Base-by-base conservation (phyloP, 1,139 yeast genomes). In the Geotrichum aggregatum region DNA sequence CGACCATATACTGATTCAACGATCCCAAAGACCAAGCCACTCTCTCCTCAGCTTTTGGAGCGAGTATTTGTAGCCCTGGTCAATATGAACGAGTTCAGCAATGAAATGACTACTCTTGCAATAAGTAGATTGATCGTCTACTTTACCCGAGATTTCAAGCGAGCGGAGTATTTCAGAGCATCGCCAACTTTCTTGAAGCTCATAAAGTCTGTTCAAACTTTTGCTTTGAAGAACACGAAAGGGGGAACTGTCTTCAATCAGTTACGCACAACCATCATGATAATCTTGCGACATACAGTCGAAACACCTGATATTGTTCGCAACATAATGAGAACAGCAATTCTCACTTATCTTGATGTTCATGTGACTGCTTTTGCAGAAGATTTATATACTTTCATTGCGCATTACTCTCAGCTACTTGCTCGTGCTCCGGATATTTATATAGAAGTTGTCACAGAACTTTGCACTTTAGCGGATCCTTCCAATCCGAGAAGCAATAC, bases 231-330 rank as follows among this genome's bases (percentile, higher is more conserved):
- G 21, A 19, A 14, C 14, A 31, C 26, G 2, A 33, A 49, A 10
- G 39, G 36, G 18, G 52, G 44, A 14, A 34, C 44, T n/a, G 56
- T 63, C 19, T 66, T 65, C n/a, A 19, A 28, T 13, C 62, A 70
- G 16, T 66, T 73, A 19, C 63, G 64, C 30, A 62, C 65, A 10
- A 57, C 67, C 1, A 43, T 66, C 4, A 50, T 63, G 18, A 71
- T 80, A 22, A 71, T 88, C 28, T 67, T 84, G 3, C 76, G 96
- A 62, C 75, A 86, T 50, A 80, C 89, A 54, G 81, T 83, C 63
- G 98, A 91, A 64, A 77, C 81, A 1, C 68, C 71, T 0, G 76
- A 74, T 0, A 70, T 79, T 14, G 70, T 88, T 16, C 71, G 73
- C 26, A 70, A 71, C 18, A 70, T 78, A 43, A 78, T 87, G 65